phyloP scores from a whole-genome alignment of 352 stramenopile species.

The Phytopythium boreale region DNA sequence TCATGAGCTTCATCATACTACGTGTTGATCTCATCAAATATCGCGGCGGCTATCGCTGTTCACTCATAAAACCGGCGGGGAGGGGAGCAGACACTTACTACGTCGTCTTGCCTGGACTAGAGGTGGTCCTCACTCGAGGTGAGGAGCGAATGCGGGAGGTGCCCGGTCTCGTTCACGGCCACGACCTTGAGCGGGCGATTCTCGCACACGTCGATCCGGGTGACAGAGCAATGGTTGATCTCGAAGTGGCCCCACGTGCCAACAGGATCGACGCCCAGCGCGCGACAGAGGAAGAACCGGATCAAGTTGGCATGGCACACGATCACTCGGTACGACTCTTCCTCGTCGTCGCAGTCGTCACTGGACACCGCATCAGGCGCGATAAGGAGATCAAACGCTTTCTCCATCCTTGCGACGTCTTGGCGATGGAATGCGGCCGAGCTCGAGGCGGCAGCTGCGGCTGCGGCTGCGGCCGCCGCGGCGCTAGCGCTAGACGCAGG shows the following conservation, averaged over 20 bases:
- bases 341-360: conserved; percentile 33
- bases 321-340: conserved; percentile 65
- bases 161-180: conserved; percentile 77
- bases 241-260: conserved; percentile 80
- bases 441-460: conserved; percentile 10
- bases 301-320: conserved; percentile 86
- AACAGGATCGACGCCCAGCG: conserved; percentile 49
- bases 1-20: background rate
- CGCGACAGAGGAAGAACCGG: conserved; percentile 76
- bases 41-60: background rate
- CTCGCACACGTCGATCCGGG: conserved; percentile 66
- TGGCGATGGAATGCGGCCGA: conserved; percentile 27
- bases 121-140: conserved; percentile 86
- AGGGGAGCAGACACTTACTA: background rate
- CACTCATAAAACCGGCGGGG: background rate
- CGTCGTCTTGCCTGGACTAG: conserved; percentile 17
- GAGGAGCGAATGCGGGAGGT: conserved; percentile 70
- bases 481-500: background rate
- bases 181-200: conserved; percentile 71
- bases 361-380: conserved; percentile 13
- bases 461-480: conserved; percentile 11
- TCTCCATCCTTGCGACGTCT: conserved; percentile 61
- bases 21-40: background rate
- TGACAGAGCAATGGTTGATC: conserved; percentile 85
- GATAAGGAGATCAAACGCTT: conserved; percentile 57